phyloP scores from a whole-genome alignment of 352 stramenopile species.

The Pythium graminicola region DNA sequence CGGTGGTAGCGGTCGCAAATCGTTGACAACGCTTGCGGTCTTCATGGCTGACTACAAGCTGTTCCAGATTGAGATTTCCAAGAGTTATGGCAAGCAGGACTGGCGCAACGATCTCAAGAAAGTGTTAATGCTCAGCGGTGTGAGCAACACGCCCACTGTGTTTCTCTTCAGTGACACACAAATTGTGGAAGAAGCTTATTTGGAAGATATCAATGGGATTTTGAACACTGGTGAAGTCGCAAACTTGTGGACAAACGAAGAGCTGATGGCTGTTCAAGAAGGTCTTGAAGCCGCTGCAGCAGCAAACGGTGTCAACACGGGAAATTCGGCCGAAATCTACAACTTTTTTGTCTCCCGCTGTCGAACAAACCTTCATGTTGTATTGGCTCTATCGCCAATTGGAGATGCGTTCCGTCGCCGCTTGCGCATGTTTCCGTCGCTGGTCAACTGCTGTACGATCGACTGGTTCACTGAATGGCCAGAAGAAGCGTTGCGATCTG shows the following conservation, averaged over 20 bases:
- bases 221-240: constrained; percentile 92
- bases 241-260: constrained; percentile 89
- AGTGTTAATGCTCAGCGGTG: constrained; percentile 84
- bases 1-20: constrained; percentile 86
- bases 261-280: constrained; percentile 80
- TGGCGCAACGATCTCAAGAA: constrained; percentile 92
- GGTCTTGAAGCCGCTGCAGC: constrained; percentile 57
- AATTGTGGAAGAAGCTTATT: constrained; percentile 90
- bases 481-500: constrained; percentile 88
- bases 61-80: constrained; percentile 91
- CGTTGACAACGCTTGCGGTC: constrained; percentile 81
- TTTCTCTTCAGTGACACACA: constrained; percentile 93
- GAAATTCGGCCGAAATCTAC: constrained; percentile 73
- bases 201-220: constrained; percentile 95
- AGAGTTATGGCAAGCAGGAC: constrained; percentile 83
- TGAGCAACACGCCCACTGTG: constrained; percentile 81
- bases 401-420: constrained; percentile 90
- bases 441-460: constrained; percentile 96
- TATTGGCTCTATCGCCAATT: constrained; percentile 91
- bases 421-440: constrained; percentile 93
- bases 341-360: constrained; percentile 90
- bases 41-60: constrained; percentile 92
- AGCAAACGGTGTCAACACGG: constrained; percentile 57
- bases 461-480: constrained; percentile 97
- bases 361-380: constrained; percentile 91